A percentile compares a stretch with the other conserved stretches of the same genome.
phyloP scores from a whole-genome alignment of 768 basidiomycete genomes.

The Collybia sp. region DNA sequence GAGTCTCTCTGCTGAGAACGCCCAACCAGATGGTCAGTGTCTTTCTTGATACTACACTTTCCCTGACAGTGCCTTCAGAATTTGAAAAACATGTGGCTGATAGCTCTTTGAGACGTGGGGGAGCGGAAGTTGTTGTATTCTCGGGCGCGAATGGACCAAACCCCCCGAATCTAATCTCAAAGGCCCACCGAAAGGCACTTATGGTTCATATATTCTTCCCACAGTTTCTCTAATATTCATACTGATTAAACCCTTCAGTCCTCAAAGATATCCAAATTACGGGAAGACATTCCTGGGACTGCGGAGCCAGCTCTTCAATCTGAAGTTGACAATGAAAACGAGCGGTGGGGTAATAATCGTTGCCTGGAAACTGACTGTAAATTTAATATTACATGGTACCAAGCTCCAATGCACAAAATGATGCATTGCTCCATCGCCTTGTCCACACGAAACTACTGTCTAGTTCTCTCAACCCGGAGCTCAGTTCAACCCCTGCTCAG shows the following conservation, averaged over 20 bases:
- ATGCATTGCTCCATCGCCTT: conserved; percentile 71
- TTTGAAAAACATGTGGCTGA: conserved; percentile 35
- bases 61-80: conserved; percentile 13
- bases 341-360: conserved; percentile 52
- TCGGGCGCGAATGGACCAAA: conserved; percentile 19
- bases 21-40: conserved; percentile 8
- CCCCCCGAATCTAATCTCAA: conserved; percentile 19
- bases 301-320: conserved; percentile 8
- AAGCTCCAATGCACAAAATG: conserved; percentile 75
- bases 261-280: conserved; percentile 67
- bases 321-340: conserved; percentile 29
- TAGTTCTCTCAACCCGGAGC: conserved; percentile 60
- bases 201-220: conserved; percentile 48
- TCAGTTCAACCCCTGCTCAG: conserved; percentile 60
- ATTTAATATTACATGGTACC: background rate
- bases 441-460: conserved; percentile 79
- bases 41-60: background rate
- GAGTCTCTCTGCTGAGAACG: background rate
- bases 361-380: background rate
- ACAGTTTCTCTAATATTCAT: background rate
- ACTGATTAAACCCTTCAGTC: conserved; percentile 41
- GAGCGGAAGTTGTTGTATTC: conserved; percentile 56
- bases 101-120: conserved; percentile 11
- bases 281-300: conserved; percentile 22
- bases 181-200: conserved; percentile 58